phyloP scores from a whole-genome alignment of 106 monocot species.

The Dendrobium nobile region DNA sequence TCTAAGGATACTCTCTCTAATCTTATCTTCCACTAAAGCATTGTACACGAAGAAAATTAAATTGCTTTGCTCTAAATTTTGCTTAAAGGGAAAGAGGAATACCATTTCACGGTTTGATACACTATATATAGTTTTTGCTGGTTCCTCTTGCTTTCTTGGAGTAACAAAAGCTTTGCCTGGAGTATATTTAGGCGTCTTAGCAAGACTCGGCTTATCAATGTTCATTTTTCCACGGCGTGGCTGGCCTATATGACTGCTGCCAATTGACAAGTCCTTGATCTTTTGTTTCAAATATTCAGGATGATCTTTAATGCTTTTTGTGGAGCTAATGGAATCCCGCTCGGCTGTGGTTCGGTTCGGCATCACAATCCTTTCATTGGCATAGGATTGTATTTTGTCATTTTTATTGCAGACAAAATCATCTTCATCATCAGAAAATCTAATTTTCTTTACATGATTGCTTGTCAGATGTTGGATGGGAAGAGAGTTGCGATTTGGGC shows the following conservation, averaged over 20 bases:
- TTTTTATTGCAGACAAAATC: conserved; percentile 27
- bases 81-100: background rate
- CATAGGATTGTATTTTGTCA: conserved; percentile 42
- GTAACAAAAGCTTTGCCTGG: conserved; percentile 43
- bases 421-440: conserved; percentile 44
- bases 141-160: conserved; percentile 39
- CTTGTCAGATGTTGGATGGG: conserved; percentile 22
- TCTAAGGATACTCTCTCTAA: too few relatives aligned
- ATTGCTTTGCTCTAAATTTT: background rate
- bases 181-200: conserved; percentile 37
- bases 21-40: background rate
- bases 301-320: conserved; percentile 47
- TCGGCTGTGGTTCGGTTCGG: conserved; percentile 22
- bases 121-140: conserved; percentile 35
- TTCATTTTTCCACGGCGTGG: conserved; percentile 8
- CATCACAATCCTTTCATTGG: conserved; percentile 42
- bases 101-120: conserved; percentile 25
- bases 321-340: conserved; percentile 38
- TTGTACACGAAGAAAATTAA: background rate
- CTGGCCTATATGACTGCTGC: conserved; percentile 41
- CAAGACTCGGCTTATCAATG: conserved; percentile 16
- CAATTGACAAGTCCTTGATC: conserved; percentile 39
- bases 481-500: conserved; percentile 42
- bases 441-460: conserved; percentile 36
- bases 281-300: conserved; percentile 27